Percentiles rank a stretch among this genome's conserved stretches.
These are phyloP conservation scores for Daldinia sp. DNA, from an alignment of 2,329 filamentous ascomycete genomes.

Conservation along the genomic window DNA sequence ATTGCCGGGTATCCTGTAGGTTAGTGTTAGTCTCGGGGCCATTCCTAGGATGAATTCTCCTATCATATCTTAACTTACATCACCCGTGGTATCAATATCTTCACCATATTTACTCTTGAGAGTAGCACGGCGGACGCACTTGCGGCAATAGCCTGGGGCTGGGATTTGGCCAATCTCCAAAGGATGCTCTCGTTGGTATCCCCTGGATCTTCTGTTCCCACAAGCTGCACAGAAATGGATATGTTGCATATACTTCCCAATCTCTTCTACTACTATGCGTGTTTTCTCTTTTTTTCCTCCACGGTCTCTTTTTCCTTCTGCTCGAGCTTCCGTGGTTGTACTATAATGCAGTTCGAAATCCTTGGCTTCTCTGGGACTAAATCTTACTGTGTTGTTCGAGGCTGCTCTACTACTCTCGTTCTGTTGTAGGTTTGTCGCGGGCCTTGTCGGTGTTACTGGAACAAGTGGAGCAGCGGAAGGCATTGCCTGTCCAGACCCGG, in stretches of 20 bases:
- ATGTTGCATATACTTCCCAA: slow-evolving; percentile 39
- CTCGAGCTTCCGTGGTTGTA: background rate
- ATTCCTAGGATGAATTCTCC: background rate
- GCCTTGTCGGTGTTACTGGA: slow-evolving; percentile 1
- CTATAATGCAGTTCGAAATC: slow-evolving; percentile 31
- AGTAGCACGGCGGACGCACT: slow-evolving; percentile 33
- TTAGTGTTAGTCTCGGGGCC: slow-evolving; percentile 8
- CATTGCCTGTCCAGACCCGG: background rate
- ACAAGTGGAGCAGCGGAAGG: slow-evolving; percentile 12
- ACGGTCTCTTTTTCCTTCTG: slow-evolving; percentile 1
- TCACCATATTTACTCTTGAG: too few species aligned
- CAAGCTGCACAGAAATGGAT: slow-evolving; percentile 41
- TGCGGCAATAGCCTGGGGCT: slow-evolving; percentile 37
- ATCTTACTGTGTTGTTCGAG: background rate
- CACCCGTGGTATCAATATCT: background rate
- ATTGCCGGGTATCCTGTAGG: background rate
- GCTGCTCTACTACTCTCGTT: background rate
- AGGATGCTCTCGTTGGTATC: slow-evolving; percentile 39
- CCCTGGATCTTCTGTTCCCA: slow-evolving; percentile 39
- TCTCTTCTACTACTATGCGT: background rate
- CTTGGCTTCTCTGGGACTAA: slow-evolving; percentile 16
- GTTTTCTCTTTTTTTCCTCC: background rate
- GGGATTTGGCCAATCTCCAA: slow-evolving; percentile 42
- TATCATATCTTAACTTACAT: too few species aligned
- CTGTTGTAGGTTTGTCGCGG: background rate